phyloP scores from a whole-genome alignment of 805 yeast genomes.

The Metschnikowia chrysomelidarum region DNA sequence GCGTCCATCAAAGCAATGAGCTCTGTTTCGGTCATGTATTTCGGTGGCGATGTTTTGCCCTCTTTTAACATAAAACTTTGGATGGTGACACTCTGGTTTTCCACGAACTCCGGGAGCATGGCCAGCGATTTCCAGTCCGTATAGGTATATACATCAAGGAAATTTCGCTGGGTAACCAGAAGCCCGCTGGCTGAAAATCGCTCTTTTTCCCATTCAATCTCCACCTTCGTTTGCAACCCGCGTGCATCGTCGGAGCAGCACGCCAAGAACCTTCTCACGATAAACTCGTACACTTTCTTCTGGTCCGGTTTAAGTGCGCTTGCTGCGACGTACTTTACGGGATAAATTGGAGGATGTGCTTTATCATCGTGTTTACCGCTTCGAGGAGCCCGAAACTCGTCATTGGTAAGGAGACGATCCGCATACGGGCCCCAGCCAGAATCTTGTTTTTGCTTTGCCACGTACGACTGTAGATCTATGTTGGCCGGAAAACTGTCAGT shows the following conservation, averaged over 20 bases:
- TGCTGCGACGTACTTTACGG: conserved; percentile 51
- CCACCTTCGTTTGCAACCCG: conserved; percentile 65
- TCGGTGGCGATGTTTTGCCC: conserved; percentile 82
- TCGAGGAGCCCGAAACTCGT: conserved; percentile 64
- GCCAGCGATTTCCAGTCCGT: conserved; percentile 71
- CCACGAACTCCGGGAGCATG: conserved; percentile 59
- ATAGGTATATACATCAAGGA: conserved; percentile 76
- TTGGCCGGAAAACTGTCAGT: conserved; percentile 80
- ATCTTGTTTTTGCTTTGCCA: conserved; percentile 58
- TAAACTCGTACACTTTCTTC: conserved; percentile 78
- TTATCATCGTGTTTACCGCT: conserved; percentile 83
- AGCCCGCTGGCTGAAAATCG: conserved; percentile 70
- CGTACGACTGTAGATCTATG: conserved; percentile 66
- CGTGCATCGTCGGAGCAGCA: conserved; percentile 90
- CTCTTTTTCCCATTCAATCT: conserved; percentile 77
- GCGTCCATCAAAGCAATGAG: conserved; percentile 91
- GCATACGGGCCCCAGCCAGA: conserved; percentile 77
- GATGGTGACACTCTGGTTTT: conserved; percentile 58
- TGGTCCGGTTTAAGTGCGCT: conserved; percentile 42
- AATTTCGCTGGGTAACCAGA: conserved; percentile 69
- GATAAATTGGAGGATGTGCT: conserved; percentile 99
- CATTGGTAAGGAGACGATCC: conserved; percentile 25
- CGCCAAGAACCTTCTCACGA: conserved; percentile 83
- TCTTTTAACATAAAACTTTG: conserved; percentile 56
- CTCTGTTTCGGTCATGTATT: conserved; percentile 86